A percentile compares a stretch with the other conserved stretches of the same genome.
phyloP scores from a whole-genome alignment of 805 yeast genomes.

The Nakazawaea wyomingensis region DNA sequence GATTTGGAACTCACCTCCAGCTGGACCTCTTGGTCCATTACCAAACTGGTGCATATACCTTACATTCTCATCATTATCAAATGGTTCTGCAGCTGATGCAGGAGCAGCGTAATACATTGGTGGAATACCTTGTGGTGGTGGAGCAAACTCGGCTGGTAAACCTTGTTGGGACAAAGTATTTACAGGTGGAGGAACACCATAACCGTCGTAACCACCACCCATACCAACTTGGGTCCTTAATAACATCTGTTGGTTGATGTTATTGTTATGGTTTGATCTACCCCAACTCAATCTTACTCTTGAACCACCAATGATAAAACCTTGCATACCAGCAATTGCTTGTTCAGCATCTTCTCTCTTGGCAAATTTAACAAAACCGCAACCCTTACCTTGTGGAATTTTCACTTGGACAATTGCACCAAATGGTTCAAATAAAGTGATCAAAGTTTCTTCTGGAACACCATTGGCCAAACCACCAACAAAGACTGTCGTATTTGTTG shows the following conservation, averaged over 20 bases:
- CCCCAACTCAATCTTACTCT: conserved; percentile 78
- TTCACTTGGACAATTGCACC: conserved; percentile 67
- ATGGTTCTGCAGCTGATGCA: conserved; percentile 7
- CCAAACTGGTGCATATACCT: conserved; percentile 5
- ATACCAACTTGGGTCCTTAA: conserved; percentile 12
- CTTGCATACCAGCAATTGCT: conserved; percentile 76
- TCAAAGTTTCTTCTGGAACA: conserved; percentile 56
- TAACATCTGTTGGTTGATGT: conserved; percentile 14
- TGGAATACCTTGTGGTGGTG: conserved; percentile 12
- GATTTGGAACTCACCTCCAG: conserved; percentile 2
- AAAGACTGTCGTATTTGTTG: conserved; percentile 71
- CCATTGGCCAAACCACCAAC: conserved; percentile 66
- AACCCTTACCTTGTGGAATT: conserved; percentile 74
- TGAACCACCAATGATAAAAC: conserved; percentile 69
- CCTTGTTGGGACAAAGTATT: conserved; percentile 10
- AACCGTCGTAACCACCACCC: conserved; percentile 15
- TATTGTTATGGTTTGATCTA: conserved; percentile 31
- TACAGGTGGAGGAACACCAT: conserved; percentile 14
- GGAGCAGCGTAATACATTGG: conserved; percentile 11
- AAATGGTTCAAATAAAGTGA: conserved; percentile 62
- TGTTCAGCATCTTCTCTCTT: conserved; percentile 68
- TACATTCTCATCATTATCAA: conserved; percentile 1
- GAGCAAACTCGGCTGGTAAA: conserved; percentile 11
- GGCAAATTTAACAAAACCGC: conserved; percentile 73
- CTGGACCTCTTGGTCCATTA: not conserved